These are phyloP conservation scores for Eucalyptus brandiana DNA, from an alignment of 345 rosid genomes.

Conservation along the genomic window DNA sequence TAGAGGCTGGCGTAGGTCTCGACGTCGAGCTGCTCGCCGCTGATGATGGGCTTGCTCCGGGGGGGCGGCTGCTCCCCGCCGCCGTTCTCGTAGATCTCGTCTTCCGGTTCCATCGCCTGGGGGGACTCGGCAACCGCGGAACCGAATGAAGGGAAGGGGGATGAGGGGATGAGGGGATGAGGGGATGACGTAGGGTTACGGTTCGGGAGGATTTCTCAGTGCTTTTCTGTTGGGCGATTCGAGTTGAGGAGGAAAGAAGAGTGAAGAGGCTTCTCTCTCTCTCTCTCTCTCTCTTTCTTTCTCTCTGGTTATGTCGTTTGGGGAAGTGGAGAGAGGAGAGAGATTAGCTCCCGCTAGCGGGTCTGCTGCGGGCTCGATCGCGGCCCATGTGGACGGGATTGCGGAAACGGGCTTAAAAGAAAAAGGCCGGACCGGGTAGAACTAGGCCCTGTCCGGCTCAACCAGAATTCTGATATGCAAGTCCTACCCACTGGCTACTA, in stretches of 20 bases:
- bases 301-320: neutral
- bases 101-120: conserved; percentile 55
- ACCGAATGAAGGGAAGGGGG: neutral
- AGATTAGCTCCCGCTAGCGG: neutral
- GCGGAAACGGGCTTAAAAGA: neutral
- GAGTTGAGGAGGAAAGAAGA: neutral
- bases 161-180: too few species aligned
- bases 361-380: neutral
- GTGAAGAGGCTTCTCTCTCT: neutral
- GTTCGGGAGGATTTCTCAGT: neutral
- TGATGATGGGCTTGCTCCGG: conserved; percentile 46
- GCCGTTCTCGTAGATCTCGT: conserved; percentile 48
- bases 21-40: conserved; percentile 85
- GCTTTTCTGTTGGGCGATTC: neutral
- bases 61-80: conserved; percentile 33
- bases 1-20: conserved; percentile 89
- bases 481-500: neutral
- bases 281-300: neutral
- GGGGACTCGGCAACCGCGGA: neutral
- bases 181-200: too few species aligned
- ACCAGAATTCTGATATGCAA: neutral
- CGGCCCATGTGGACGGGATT: neutral
- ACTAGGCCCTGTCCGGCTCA: neutral
- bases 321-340: neutral
- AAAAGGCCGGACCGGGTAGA: neutral